phyloP scores from a whole-genome alignment of 768 basidiomycete species.

The Russula abietina region DNA sequence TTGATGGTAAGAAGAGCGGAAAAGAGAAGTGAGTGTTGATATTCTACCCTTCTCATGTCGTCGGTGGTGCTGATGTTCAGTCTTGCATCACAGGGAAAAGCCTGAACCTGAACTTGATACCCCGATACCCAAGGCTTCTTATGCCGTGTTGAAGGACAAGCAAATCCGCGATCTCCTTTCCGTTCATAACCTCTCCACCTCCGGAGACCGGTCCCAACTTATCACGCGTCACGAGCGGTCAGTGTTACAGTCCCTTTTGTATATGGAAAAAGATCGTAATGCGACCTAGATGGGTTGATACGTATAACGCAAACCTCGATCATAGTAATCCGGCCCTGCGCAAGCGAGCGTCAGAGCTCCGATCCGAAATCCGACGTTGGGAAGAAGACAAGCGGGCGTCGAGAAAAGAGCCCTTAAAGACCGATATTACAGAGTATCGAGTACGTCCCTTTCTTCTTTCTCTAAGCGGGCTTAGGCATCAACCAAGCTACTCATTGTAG shows the following conservation, averaged over 20 bases:
- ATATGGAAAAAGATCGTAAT: background rate
- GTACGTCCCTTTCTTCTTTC: slow-evolving; percentile 4
- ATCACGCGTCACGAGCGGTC: slow-evolving; percentile 27
- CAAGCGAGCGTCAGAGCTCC: slow-evolving; percentile 18
- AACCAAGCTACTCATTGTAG: background rate
- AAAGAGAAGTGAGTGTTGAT: slow-evolving; percentile 21
- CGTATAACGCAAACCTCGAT: slow-evolving; percentile 31
- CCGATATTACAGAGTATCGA: slow-evolving; percentile 16
- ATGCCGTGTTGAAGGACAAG: slow-evolving; percentile 26
- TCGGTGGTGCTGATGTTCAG: background rate
- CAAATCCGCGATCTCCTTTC: slow-evolving; percentile 26
- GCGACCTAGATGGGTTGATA: slow-evolving; percentile 24
- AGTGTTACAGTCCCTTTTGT: background rate
- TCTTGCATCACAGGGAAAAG: background rate
- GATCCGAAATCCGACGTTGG: slow-evolving; percentile 25
- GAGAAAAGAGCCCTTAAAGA: slow-evolving; percentile 17
- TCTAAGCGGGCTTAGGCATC: background rate
- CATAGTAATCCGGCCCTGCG: slow-evolving; percentile 17
- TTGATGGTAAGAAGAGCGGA: slow-evolving; percentile 16
- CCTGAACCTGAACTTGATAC: background rate
- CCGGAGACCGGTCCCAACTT: slow-evolving; percentile 26
- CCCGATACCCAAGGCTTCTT: slow-evolving; percentile 27
- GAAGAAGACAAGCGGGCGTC: slow-evolving; percentile 20
- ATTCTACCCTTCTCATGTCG: background rate
- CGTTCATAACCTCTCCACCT: slow-evolving; percentile 24